Evolutionary conservation across 139 green algal genomes (phyloP), one percentile per base, ranked within the genome.

Genomic region (Penium margaritaceum): DNA sequence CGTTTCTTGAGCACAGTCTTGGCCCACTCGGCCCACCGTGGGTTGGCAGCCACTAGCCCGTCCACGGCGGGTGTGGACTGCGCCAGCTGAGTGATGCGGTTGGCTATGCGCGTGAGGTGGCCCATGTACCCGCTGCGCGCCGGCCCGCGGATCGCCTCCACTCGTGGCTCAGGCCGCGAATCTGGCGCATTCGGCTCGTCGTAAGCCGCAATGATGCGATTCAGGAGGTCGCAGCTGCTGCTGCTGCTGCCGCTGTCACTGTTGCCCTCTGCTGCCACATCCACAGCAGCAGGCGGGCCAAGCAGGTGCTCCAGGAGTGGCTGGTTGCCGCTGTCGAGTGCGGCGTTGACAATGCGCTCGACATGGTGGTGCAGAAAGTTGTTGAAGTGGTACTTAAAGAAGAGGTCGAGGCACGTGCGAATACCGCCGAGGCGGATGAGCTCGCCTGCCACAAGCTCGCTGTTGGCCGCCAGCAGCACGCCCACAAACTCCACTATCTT

Each of bases 401-500:
- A 79, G n/a, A 84, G 78, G 19, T 78, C 37, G 27, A 79, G 38
- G 9, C 36, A 43, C 39, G 21, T 66, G 4, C 33, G 29, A 44
- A 80, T 77, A 6, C 72, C 74, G 3, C 70, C 12, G 29, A 74
- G 27, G 2, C 30, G 15, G 3, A 80, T 55, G 9, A 80, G 46
- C 74, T 80, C 74, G 2, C 3, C 38, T 29, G 29, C 21, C 24
- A 27, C 74, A 35, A 74, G 30, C 29, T 75, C 68, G 46, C 74
- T 80, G 5, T 61, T 44, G 33, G 72, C 81, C 17, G 30, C 33
- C 44, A 82, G 75, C 5, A 82, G 74, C n/a, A 76, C 61, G 3
- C 19, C 46, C 72, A 83, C 27, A 33, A 84, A 84, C 76, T 84
- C 58, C 7, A 82, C 68, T 33, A 80, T 62, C 72, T 81, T 81